Evolutionary conservation across 768 basidiomycete species (phyloP), one percentile per base, ranked within the genome.

Genomic region (Trametopsis cervina): DNA sequence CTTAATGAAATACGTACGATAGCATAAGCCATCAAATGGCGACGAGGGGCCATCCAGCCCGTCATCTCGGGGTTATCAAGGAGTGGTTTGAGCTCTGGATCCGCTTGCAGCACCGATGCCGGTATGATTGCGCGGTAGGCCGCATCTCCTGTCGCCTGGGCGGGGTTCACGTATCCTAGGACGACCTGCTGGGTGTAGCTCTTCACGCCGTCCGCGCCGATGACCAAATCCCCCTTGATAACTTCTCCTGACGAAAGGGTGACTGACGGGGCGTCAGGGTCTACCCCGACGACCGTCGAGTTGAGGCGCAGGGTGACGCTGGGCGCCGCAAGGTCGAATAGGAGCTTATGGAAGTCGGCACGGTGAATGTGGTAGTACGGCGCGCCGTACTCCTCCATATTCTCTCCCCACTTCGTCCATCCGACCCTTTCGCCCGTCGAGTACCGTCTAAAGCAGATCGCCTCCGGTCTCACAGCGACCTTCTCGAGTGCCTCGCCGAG

Each of bases 101-200:
- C 77, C 9, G 59, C 56, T 10, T 77, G 47, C 59, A 83, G 64
- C 1, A 65, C 40, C 29, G 57, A 64, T 0, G 77, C 68, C 2
- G 74, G 66, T 27, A 84, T 65, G 23, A 73, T 65, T 4, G 77
- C 76, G 42, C 82, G 72, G 55, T 81, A 84, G 0, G 79, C 82
- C 0, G 78, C 75, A 54, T 85, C 80, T 0, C 81, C 83, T 0
- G 83, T 83, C 3, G 77, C 69, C 7, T 55, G 53, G 0, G 70
- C 70, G 0, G 74, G 67, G 26, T 69, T 68, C 37, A 72, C 68
- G 0, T 63, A 63, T 0, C 70, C 71, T 0, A 77, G 71, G n/a
- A 81, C 70, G 26, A 76, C 69, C 25, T 73, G 64, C 54, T 74
- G 73, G 1, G 78, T 54, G 13, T 63, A 51, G 54, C 78, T 80